Percentiles rank a stretch among this genome's conserved stretches.
Conservation (phyloP, 345 rosid genomes). For the Citrus unshiu region DNA sequence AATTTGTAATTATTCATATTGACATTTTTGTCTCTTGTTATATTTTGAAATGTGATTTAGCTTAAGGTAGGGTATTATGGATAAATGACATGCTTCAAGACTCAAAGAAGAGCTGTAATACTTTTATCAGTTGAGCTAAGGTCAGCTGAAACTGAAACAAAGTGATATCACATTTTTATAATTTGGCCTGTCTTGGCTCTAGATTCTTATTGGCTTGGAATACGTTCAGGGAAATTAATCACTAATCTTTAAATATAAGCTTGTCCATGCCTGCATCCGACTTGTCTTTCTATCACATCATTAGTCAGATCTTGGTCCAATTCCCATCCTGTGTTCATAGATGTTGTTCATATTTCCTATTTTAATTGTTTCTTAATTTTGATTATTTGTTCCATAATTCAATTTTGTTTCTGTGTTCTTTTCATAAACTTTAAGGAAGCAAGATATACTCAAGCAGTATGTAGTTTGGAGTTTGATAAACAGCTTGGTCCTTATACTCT, state of each 20-base stretch:
- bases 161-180: neutral
- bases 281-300: neutral
- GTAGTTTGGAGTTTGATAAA: constrained; percentile 69
- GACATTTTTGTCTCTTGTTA: neutral
- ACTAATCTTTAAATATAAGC: no score
- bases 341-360: neutral
- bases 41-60: neutral
- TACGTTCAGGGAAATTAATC: neutral
- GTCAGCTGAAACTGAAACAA: neutral
- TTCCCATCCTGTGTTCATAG: neutral
- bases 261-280: neutral
- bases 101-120: neutral
- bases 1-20: neutral
- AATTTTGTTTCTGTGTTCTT: neutral
- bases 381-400: neutral
- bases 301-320: neutral
- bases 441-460: constrained; percentile 66
- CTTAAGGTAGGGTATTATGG: neutral
- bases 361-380: neutral
- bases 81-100: neutral
- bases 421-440: constrained; percentile 48
- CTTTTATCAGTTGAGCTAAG: neutral
- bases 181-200: neutral
- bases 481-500: constrained; percentile 77
- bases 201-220: neutral